phyloP scores from a whole-genome alignment of 257 asterid species.

The Fraxinus pennsylvanica region DNA sequence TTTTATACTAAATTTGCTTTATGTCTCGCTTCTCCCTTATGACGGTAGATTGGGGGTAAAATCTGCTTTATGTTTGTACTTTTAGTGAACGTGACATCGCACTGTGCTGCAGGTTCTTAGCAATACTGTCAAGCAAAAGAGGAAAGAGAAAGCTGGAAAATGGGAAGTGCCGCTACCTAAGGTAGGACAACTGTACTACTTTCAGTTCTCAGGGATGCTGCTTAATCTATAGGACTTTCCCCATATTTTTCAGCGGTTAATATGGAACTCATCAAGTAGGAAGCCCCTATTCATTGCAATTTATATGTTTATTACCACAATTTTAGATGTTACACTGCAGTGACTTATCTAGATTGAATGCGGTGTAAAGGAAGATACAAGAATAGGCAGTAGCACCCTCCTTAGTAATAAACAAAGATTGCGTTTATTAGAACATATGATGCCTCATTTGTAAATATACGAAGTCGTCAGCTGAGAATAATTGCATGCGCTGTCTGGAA shows the following conservation, averaged over 20 bases:
- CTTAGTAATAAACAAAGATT: neutral
- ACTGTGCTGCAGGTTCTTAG: slow-evolving; percentile 63
- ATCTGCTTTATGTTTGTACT: neutral
- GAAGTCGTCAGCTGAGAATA: neutral
- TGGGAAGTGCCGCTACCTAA: slow-evolving; percentile 99
- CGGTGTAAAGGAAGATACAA: neutral
- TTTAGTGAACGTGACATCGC: slow-evolving; percentile 17
- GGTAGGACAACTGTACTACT: slow-evolving; percentile 42
- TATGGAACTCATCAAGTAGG: neutral
- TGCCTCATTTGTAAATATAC: neutral
- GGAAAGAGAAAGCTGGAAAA: slow-evolving; percentile 96
- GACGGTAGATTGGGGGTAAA: neutral
- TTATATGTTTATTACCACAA: neutral
- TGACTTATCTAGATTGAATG: neutral
- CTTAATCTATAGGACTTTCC: slow-evolving; percentile 13
- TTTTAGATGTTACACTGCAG: neutral
- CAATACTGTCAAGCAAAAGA: slow-evolving; percentile 92
- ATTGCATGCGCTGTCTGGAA: neutral
- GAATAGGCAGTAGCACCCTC: neutral
- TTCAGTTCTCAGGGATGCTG: neutral
- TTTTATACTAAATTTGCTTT: slow-evolving; percentile 10
- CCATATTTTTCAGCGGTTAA: neutral
- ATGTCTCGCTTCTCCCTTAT: neutral
- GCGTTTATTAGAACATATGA: neutral
- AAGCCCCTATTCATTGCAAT: neutral